Conservation (phyloP, 2,329 filamentous ascomycete genomes). For the Madurella mycetomatis region DNA sequence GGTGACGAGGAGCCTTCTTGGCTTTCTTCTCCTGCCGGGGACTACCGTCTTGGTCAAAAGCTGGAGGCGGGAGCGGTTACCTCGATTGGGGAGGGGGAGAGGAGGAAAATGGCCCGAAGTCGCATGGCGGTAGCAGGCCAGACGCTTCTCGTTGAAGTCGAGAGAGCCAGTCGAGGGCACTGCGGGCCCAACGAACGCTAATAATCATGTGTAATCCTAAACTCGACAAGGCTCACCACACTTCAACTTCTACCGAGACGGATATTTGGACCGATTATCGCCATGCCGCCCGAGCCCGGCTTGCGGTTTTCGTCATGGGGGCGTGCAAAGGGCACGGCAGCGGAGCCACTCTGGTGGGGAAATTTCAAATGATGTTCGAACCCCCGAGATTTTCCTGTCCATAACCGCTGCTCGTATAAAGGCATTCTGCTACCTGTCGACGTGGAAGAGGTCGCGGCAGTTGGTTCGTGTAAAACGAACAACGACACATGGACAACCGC, state of each 20-base stretch:
- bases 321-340: slow-evolving; percentile 10
- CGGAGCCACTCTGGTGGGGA: slow-evolving; percentile 15
- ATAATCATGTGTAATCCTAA: too few relatives aligned
- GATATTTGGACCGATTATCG: neutral
- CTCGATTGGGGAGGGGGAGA: neutral
- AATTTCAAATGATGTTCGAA: neutral
- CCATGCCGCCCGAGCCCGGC: neutral
- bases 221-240: neutral
- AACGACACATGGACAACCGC: too few relatives aligned
- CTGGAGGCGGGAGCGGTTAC: neutral
- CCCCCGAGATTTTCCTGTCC: neutral
- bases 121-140: neutral
- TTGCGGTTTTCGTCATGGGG: slow-evolving; percentile 11
- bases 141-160: too few relatives aligned
- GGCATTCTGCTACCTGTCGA: neutral
- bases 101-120: neutral
- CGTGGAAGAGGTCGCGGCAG: neutral
- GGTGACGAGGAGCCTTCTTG: slow-evolving; percentile 9
- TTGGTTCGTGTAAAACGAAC: too few relatives aligned
- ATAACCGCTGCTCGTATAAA: neutral
- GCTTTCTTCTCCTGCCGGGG: slow-evolving; percentile 9
- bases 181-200: too few relatives aligned
- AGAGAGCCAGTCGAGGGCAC: too few relatives aligned
- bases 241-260: neutral
- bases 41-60: slow-evolving; percentile 2